These are phyloP conservation scores for Pseudogymnoascus sp. DNA, from an alignment of 2,329 filamentous ascomycete genomes.

Conservation along the genomic window DNA sequence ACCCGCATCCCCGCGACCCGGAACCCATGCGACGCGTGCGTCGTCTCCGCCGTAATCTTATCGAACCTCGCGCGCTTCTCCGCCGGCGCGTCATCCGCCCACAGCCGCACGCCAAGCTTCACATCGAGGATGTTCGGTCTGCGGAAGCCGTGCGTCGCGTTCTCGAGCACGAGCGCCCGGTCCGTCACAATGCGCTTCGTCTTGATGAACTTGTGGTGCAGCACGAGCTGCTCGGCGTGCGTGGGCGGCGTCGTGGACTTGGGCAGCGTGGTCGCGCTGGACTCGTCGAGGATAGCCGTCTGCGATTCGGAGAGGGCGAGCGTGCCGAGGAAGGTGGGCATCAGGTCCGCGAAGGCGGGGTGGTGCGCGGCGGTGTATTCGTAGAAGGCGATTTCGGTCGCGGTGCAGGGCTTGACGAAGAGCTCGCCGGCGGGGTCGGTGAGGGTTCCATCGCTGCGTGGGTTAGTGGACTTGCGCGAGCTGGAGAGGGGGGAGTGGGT, in stretches of 20 bases:
- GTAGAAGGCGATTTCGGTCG: slow-evolving; percentile 83
- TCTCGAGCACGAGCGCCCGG: slow-evolving; percentile 74
- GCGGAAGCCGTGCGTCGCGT: slow-evolving; percentile 71
- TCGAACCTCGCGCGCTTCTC: slow-evolving; percentile 54
- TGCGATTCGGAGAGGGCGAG: slow-evolving; percentile 56
- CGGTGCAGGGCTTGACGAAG: slow-evolving; percentile 89
- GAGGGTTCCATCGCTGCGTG: slow-evolving; percentile 73
- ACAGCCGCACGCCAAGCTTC: slow-evolving; percentile 79
- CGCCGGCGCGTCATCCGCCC: slow-evolving; percentile 62
- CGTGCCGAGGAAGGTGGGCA: slow-evolving; percentile 79
- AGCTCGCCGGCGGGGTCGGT: slow-evolving; percentile 75
- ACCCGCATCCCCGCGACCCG: slow-evolving; percentile 58
- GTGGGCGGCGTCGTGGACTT: slow-evolving; percentile 9
- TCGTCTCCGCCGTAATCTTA: slow-evolving; percentile 49
- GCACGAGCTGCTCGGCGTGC: slow-evolving; percentile 11
- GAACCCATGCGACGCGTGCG: slow-evolving; percentile 52
- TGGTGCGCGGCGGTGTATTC: slow-evolving; percentile 56
- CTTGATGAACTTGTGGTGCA: slow-evolving; percentile 11
- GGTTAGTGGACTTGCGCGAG: not conserved
- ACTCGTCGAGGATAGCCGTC: slow-evolving; percentile 41
- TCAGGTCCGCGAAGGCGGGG: slow-evolving; percentile 66
- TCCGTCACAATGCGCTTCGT: slow-evolving; percentile 58
- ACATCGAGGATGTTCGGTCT: slow-evolving; percentile 86
- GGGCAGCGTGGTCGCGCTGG: slow-evolving; percentile 29
- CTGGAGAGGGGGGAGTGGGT: slow-evolving; percentile 9